Base-by-base conservation (phyloP, 164 flowering plant species). In the Platanus orientalis region DNA sequence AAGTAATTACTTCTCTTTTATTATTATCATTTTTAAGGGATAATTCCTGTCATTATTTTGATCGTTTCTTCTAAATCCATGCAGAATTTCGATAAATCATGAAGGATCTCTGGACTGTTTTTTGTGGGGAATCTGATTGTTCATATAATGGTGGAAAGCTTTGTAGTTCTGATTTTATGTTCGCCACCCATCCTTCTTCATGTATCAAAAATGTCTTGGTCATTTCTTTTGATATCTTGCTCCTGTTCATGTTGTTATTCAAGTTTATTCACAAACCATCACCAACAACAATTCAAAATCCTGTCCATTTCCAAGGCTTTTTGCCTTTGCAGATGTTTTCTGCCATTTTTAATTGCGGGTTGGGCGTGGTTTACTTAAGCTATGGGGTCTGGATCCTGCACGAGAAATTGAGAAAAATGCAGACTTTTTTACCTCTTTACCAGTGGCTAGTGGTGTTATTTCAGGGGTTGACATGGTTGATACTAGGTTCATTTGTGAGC, bases 401-500 rank as follows among this genome's bases (percentile, higher is more conserved):
- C 54, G 68, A 76, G 53, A 73, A 62, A 28, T 32, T 66, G 7
- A 61, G 61, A 14, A 53, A 12, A 25, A 42, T 39, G 16, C 25
- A 58, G 10, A 58, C 65, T 7, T 25, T 70, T 65, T 48, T 66
- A 14, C 90, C 88, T 24, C 50, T 79, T 11, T 71, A 83, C 45
- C 45, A 30, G 51, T 87, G 93, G n/a, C n/a, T n/a, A n/a, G n/a
- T n/a, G n/a, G n/a, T n/a, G n/a, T n/a, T n/a, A n/a, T n/a, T n/a
- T n/a, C 90, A 82, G 6, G 90, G 90, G 9, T 63, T 81, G 36
- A 69, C 84, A 21, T 83, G 84, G 85, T 25, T 79, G 57, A 40
- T 80, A 6, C 32, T 81, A 13, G 40, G 76, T 55, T 13, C 72
- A 11, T 70, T 63, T 2, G 63, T 79, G 24, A 66, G 78, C 59